A percentile compares a stretch with the other conserved stretches of the same genome.
These are phyloP conservation scores for Paracorniculantispora psalliotae DNA, from an alignment of 2,329 filamentous ascomycete species.

Conservation along the genomic window DNA sequence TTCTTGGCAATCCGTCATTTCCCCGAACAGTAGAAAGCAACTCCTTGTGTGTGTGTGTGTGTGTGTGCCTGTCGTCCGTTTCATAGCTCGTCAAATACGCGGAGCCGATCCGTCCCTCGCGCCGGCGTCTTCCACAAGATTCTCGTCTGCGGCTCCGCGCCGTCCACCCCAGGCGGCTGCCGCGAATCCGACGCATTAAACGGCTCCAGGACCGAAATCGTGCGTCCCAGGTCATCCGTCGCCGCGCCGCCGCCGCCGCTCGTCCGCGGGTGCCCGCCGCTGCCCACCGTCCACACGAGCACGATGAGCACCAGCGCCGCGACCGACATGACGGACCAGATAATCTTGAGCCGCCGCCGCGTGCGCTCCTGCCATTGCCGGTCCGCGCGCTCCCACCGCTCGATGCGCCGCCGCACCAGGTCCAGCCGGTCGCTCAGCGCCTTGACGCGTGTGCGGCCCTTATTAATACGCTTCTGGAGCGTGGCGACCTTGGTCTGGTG, in stretches of 20 bases:
- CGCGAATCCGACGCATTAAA: conserved; percentile 15
- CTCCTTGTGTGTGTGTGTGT: too few relatives aligned
- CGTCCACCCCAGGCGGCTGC: conserved; percentile 16
- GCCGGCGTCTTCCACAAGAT: conserved; percentile 24
- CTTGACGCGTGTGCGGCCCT: conserved; percentile 55
- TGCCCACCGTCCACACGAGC: conserved; percentile 30
- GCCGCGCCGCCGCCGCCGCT: neutral
- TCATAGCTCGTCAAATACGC: conserved; percentile 45
- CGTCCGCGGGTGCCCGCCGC: neutral
- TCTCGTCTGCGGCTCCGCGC: conserved; percentile 18
- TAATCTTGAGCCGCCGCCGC: conserved; percentile 54
- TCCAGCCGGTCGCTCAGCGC: conserved; percentile 59
- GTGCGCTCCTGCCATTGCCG: conserved; percentile 64
- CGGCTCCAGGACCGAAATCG: conserved; percentile 13
- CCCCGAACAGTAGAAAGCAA: too few relatives aligned
- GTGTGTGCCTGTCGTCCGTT: neutral
- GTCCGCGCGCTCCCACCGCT: conserved; percentile 63
- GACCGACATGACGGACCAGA: conserved; percentile 56
- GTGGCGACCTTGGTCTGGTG: conserved; percentile 60
- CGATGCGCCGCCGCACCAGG: conserved; percentile 57
- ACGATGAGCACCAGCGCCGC: conserved; percentile 44
- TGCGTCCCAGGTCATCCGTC: neutral
- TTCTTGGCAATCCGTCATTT: neutral
- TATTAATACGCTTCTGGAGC: conserved; percentile 57
- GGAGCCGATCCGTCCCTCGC: conserved; percentile 33